Conservation (phyloP, 306 rosid genomes). For the Acacia crassicarpa region DNA sequence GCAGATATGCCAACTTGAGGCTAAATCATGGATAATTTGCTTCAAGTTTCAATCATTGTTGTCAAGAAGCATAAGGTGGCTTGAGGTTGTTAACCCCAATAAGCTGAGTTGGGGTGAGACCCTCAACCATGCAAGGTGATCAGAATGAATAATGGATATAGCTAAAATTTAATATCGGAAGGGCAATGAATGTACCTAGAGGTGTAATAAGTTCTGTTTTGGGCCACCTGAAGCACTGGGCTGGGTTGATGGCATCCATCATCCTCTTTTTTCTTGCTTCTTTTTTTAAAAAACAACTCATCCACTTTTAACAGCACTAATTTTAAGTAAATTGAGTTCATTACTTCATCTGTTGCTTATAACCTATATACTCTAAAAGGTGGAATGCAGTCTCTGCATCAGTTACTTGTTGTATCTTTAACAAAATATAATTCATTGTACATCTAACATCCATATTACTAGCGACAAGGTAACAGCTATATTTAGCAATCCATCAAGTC, state of each 20-base stretch:
- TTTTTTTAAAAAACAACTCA: not conserved
- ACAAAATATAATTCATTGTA: not conserved
- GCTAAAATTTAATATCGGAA: not conserved
- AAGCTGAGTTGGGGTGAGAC: not conserved
- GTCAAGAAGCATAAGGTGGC: not conserved
- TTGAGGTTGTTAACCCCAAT: not conserved
- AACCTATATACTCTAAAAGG: not conserved
- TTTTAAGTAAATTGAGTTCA: not conserved
- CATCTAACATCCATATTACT: not conserved
- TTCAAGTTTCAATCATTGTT: not conserved
- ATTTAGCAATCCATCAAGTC: not conserved
- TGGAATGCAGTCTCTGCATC: not conserved
- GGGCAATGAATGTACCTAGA: not conserved
- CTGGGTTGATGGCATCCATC: not conserved
- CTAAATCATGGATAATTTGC: not conserved
- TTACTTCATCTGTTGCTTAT: not conserved
- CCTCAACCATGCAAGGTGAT: not conserved
- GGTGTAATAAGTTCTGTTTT: conserved; percentile 1
- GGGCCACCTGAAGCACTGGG: not conserved
- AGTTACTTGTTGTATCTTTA: not conserved
- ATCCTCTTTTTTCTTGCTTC: not conserved
- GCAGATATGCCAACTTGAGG: not conserved
- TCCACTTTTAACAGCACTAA: not conserved
- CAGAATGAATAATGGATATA: not conserved
- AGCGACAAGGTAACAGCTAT: not conserved